Base-by-base conservation (phyloP, 176 grass and related monocot genomes). In the Rhynchospora pubera region DNA sequence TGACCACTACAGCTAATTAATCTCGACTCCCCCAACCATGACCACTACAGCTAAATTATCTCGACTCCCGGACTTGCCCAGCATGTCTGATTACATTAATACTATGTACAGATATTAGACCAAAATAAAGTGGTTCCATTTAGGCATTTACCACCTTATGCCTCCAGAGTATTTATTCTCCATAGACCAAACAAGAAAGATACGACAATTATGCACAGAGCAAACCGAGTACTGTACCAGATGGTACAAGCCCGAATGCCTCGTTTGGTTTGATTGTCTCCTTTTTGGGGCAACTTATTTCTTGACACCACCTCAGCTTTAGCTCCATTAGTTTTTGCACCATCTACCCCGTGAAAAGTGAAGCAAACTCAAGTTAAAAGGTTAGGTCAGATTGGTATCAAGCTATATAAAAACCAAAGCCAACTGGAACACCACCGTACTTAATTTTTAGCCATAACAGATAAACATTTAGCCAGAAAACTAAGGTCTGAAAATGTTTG, bases 131-230 rank as follows among this genome's bases (percentile, higher is more conserved):
- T 39, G 34, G 34, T 39, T 39, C 34, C 34, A 12, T 6, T 60
- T 16, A 30, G 14, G 52, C 19, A 76, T 55, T 76, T 76, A 76
- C 48, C 48, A 76, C 15, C 23, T 76, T 50, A 32, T 76, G 50
- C 45, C 24, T 23, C 57, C 58, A 44, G 7, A 13, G 6, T 9
- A 64, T 66, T 64, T 50, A 71, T 32, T 59, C 71, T 61, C 81
- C 57, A 79, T 24, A 77, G 14, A 44, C 44, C 48, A 23, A 83
- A 7, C 59, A 46, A 87, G 21, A 83, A 10, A 4, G 48, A 57
- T 58, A 51, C n/a, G 58, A 87, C 59, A 50, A 79, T 57, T 77
- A 79, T 66, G 12, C 57, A 57, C 7, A 79, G 59, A 78, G 57
- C 60, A 52, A 83, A 47, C 51, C 18, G 43, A 7, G 15, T 66